These are phyloP conservation scores for Pulveroboletus frians DNA, from an alignment of 768 basidiomycete species.

Conservation along the genomic window DNA sequence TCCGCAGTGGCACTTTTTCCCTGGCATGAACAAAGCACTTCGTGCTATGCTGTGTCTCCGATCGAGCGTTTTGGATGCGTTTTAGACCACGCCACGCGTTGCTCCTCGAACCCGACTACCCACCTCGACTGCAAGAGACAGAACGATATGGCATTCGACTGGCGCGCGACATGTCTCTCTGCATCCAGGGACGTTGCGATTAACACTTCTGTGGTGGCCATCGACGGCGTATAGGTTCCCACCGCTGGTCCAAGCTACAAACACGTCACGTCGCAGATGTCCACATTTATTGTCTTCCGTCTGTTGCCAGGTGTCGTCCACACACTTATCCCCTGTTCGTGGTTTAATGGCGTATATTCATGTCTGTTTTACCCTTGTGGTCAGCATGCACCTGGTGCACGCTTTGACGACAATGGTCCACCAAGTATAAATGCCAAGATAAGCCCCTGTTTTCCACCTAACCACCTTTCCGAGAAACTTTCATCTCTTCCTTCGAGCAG, in stretches of 20 bases:
- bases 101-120: background rate
- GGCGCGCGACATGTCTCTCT: background rate
- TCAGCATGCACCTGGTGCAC: background rate
- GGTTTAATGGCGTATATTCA: background rate
- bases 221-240: background rate
- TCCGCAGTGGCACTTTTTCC: background rate
- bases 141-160: background rate
- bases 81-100: conserved; percentile 1
- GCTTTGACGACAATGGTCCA: conserved; percentile 15
- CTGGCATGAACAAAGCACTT: background rate
- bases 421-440: conserved; percentile 9
- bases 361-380: conserved; percentile 1
- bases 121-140: background rate
- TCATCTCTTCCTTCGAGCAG: background rate
- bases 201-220: background rate
- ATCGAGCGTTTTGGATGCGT: background rate
- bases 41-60: background rate
- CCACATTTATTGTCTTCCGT: conserved; percentile 8
- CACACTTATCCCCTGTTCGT: no score
- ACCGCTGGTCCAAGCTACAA: background rate
- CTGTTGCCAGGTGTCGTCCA: background rate
- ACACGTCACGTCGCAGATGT: background rate
- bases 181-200: background rate
- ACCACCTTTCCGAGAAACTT: background rate
- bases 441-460: background rate